Percentiles rank a stretch among this genome's conserved stretches.
These are phyloP conservation scores for Lanmaoa pseudosensibilis DNA, from an alignment of 768 basidiomycete species.

Conservation along the genomic window DNA sequence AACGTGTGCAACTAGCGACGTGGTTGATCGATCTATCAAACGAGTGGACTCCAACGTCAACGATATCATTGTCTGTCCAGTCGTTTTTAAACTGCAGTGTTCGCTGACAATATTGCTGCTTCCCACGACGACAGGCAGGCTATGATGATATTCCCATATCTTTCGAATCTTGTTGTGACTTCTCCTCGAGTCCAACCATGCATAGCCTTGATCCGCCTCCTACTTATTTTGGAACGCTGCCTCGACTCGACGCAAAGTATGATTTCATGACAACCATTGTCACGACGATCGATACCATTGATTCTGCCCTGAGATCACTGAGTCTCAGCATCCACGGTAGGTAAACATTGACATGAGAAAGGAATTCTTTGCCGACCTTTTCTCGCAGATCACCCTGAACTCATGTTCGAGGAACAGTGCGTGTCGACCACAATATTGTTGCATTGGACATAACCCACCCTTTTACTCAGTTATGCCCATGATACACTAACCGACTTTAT, in stretches of 20 bases:
- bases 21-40: conserved; percentile 5
- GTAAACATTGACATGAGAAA: conserved; percentile 13
- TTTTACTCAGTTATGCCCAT: conserved; percentile 60
- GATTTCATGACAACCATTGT: conserved; percentile 58
- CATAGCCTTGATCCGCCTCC: conserved; percentile 39
- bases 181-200: conserved; percentile 31
- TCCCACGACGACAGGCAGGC: conserved; percentile 3
- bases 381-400: conserved; percentile 61
- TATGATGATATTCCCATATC: conserved; percentile 28
- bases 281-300: conserved; percentile 49
- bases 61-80: conserved; percentile 8
- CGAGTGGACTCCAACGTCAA: neutral
- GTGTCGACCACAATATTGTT: conserved; percentile 19
- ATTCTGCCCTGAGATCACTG: conserved; percentile 54
- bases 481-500: conserved; percentile 68
- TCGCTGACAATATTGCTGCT: conserved; percentile 1
- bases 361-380: conserved; percentile 7
- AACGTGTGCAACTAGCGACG: neutral
- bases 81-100: neutral
- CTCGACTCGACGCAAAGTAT: conserved; percentile 16
- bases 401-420: conserved; percentile 64
- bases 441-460: conserved; percentile 8
- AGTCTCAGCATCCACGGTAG: conserved; percentile 74
- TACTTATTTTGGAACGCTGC: conserved; percentile 36
- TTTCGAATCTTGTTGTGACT: conserved; percentile 47